A percentile compares a stretch with the other conserved stretches of the same genome.
Evolutionary conservation across 208 protist genomes (phyloP).

Genomic region (Herpetomonas tarakana): DNA sequence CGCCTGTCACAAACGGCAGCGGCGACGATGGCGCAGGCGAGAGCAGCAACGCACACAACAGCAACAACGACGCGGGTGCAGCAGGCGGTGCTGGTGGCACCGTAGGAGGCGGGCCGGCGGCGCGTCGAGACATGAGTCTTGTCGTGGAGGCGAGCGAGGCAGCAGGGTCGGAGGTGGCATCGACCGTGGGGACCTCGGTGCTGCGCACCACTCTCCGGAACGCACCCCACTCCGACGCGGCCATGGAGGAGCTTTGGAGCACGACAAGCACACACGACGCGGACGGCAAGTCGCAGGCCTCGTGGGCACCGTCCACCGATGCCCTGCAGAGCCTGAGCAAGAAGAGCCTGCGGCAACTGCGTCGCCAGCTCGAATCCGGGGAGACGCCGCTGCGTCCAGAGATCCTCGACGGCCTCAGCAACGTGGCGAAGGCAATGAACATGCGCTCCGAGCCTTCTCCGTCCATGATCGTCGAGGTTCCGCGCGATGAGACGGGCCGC

Average conservation of each 20-base stretch:
- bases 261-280: constrained; percentile 30
- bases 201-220: constrained; percentile 10
- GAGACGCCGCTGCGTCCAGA: constrained; percentile 51
- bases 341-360: constrained; percentile 46
- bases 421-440: constrained; percentile 32
- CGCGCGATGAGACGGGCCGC: constrained; percentile 17
- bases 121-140: constrained; percentile 19
- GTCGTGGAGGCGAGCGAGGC: constrained; percentile 42
- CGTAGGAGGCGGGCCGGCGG: background rate
- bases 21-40: background rate
- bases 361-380: constrained; percentile 53
- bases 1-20: no score
- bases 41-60: background rate
- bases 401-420: constrained; percentile 36
- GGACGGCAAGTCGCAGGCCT: constrained; percentile 10
- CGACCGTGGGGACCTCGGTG: constrained; percentile 18
- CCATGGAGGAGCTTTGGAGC: constrained; percentile 62
- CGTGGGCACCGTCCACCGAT: background rate
- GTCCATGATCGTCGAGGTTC: constrained; percentile 39
- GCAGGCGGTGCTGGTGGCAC: background rate
- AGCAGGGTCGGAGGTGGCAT: constrained; percentile 19
- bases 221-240: constrained; percentile 12
- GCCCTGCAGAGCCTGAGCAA: constrained; percentile 34
- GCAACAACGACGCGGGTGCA: background rate
- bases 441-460: constrained; percentile 11